Base-by-base conservation (phyloP, 495 filamentous ascomycete genomes). In the Xylaria longipes region DNA sequence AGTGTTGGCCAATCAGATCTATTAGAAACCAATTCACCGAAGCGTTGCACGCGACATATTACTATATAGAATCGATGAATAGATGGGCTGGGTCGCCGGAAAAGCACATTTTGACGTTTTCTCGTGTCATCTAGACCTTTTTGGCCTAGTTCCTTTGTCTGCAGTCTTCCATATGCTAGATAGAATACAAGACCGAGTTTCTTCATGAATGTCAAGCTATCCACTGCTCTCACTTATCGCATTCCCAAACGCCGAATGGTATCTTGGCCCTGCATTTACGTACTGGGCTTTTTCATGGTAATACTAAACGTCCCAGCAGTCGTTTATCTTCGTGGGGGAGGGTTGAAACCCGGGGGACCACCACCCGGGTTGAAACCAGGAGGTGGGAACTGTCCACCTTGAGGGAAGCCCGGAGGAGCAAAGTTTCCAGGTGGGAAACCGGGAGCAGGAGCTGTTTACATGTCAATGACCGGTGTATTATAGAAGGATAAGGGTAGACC, bases 331-430 rank as follows among this genome's bases (percentile, higher is more conserved):
- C 93, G 89, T 63, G 88, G 81, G 5, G 84, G 90, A 72, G 84
- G 84, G 71, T 87, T 85, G 75, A 95, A 96, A 29, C 93, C 93
- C n/a, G 91, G 87, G 61, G 87, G 82, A 15, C 72, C 77, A 69
- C 81, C 82, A 45, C 77, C 77, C 46, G 90, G 87, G 69, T 91
- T 91, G 80, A 90, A 92, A 60, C 92, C 92, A 45, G 92, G 91
- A 63, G 93, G 90, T 73, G 90, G 90, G 83, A 92, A 93, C 75
- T 84, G 84, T 69, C 84, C 84, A 68, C 85, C 87, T 61, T 78
- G 85, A 71, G 85, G 85, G 79, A 84, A 82, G 43, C 81, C 81
- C 33, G 80, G 82, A 68, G 83, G 81, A 31, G 86, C 82, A 68
- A 86, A 86, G 27, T 87, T 87, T 73, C 80, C 83, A 35, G 85